Evolutionary conservation across 345 rosid genomes (phyloP).

Genomic region (Bruguiera parviflora): DNA sequence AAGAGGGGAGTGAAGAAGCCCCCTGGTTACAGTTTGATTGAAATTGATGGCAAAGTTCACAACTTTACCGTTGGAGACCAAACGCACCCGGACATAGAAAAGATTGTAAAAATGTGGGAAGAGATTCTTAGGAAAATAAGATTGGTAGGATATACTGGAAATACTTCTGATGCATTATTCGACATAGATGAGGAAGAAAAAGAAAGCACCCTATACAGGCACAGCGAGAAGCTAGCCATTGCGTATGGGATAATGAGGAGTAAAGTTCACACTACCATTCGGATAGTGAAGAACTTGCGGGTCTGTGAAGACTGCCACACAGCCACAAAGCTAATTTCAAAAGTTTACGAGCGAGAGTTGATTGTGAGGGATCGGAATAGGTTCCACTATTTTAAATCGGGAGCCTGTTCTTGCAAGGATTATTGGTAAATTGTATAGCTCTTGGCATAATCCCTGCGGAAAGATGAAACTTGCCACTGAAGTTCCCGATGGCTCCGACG

Average conservation of each 20-base stretch:
- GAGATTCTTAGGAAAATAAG: conserved; percentile 55
- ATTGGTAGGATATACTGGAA: conserved; percentile 50
- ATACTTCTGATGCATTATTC: conserved; percentile 48
- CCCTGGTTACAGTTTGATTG: conserved; percentile 54
- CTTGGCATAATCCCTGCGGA: too few relatives aligned
- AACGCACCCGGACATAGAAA: conserved; percentile 51
- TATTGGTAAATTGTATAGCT: conserved; percentile 45
- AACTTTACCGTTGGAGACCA: conserved; percentile 55
- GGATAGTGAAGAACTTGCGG: conserved; percentile 73
- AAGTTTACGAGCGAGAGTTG: conserved; percentile 54
- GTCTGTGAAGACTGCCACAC: conserved; percentile 74
- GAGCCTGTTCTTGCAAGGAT: conserved; percentile 69
- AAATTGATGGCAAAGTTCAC: conserved; percentile 54
- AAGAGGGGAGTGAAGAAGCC: conserved; percentile 58
- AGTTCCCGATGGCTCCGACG: too few relatives aligned
- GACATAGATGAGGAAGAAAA: conserved; percentile 82
- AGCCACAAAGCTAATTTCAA: conserved; percentile 59
- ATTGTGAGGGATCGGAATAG: conserved; percentile 71
- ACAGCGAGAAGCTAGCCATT: conserved; percentile 76
- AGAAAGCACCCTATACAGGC: conserved; percentile 49
- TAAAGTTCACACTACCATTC: conserved; percentile 27
- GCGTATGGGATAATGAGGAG: conserved; percentile 62
- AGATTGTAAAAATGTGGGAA: conserved; percentile 57
- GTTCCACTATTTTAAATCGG: conserved; percentile 70
- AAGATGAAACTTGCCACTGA: too few relatives aligned